Evolutionary conservation across 202 grass and related monocot species (phyloP).

Genomic region (Zoysia matrella): DNA sequence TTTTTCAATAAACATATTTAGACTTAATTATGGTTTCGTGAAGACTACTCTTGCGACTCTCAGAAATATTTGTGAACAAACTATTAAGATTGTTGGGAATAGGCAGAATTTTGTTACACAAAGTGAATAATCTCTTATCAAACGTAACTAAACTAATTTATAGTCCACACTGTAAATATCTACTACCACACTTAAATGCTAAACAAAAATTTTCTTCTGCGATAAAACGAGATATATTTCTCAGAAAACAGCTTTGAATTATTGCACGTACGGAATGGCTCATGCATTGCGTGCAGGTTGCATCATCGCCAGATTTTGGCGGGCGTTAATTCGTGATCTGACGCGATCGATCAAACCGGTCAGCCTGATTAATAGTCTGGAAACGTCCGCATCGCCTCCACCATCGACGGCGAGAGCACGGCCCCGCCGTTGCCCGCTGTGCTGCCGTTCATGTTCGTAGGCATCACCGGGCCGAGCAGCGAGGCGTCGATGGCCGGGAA

Average conservation of each 20-base stretch:
- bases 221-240: too few relatives aligned
- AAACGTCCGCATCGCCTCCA: slow-evolving; percentile 45
- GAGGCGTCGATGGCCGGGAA: slow-evolving; percentile 26
- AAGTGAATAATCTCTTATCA: too few relatives aligned
- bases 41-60: too few relatives aligned
- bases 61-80: too few relatives aligned
- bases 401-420: slow-evolving; percentile 48
- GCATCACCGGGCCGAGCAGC: slow-evolving; percentile 18
- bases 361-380: slow-evolving; percentile 16
- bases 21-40: too few relatives aligned
- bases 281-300: background rate
- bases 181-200: too few relatives aligned
- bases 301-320: background rate
- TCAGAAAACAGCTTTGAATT: background rate
- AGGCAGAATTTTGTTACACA: too few relatives aligned
- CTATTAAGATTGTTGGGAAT: too few relatives aligned
- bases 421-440: background rate
- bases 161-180: too few relatives aligned
- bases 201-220: too few relatives aligned
- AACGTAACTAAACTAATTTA: too few relatives aligned
- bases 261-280: background rate
- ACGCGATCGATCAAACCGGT: background rate
- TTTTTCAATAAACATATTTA: too few relatives aligned
- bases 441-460: slow-evolving; percentile 29
- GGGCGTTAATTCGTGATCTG: background rate